Evolutionary conservation across 176 grass and related monocot species (phyloP).

Genomic region (Otatea glauca): DNA sequence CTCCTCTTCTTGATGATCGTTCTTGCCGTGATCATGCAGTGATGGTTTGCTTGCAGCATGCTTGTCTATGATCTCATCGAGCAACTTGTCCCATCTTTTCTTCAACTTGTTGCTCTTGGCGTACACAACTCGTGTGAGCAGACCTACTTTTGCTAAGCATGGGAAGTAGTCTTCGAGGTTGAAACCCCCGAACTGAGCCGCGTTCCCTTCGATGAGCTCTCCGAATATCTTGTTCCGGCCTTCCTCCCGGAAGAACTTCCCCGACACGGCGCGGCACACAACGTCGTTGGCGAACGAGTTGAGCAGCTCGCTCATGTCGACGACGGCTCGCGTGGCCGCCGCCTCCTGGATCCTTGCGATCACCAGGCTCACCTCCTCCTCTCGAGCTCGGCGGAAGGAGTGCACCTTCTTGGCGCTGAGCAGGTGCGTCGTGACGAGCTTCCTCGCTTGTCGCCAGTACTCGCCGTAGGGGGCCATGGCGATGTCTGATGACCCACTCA

Average conservation of each 20-base stretch:
- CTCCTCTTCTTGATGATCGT: neutral
- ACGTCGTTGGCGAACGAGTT: conserved; percentile 47
- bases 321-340: neutral
- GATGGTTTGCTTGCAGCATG: neutral
- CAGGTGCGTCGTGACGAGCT: conserved; percentile 38
- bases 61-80: conserved; percentile 42
- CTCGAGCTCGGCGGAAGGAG: neutral
- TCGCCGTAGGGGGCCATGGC: conserved; percentile 43
- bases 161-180: conserved; percentile 61
- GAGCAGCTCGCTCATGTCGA: conserved; percentile 55
- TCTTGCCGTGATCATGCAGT: neutral
- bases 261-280: conserved; percentile 48
- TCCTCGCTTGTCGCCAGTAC: conserved; percentile 50
- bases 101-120: neutral
- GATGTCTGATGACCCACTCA: conserved; percentile 39
- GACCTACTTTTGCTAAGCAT: neutral
- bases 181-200: conserved; percentile 37
- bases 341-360: neutral
- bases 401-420: conserved; percentile 38
- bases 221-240: conserved; percentile 45
- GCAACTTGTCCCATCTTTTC: conserved; percentile 46
- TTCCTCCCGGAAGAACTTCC: conserved; percentile 33
- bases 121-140: conserved; percentile 18
- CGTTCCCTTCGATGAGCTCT: conserved; percentile 39
- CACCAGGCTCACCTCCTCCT: conserved; percentile 22